Base-by-base conservation (phyloP, 139 green algal genomes). In the Chlamydomonas asymmetrica region DNA sequence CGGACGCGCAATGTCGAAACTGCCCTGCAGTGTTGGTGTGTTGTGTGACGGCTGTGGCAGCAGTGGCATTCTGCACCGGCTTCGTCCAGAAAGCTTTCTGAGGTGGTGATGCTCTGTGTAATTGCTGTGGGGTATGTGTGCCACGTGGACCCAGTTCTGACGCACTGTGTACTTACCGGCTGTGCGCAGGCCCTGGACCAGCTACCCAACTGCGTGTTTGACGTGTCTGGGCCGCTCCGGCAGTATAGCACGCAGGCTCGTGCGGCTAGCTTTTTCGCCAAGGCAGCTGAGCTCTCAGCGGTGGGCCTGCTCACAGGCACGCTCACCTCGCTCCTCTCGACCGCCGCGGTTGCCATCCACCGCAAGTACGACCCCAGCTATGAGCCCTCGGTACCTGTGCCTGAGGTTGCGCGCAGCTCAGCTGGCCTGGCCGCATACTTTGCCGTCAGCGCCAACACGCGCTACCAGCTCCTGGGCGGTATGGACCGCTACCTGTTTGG, bases 391-490 rank as follows among this genome's bases (percentile, higher is more conserved):
- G 81, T 94, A 7, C 74, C 87, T 10, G 79, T 97, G n/a, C 92
- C 96, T 23, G 73, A 76, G 6, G 61, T 95, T 5, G 77, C 73
- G 35, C 84, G 81, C 32, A 85, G 49, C 63, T 85, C 85, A n/a
- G 67, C 86, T 29, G 96, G 92, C 52, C 88, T 97, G 63, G 94
- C 81, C 9, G 88, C 89, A 0, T 94, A 91, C 68, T 85, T 93
- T 76, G 94, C 92, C 27, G 49, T 98, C 16, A 92, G 91, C 69
- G 85, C 86, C 43, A 98, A 99, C 82, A 61, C 87, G 43, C 79
- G 96, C 10, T 98, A 98, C 84, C 96, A 99, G 87, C 72, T 95
- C 41, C 70, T 99, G 9, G 91, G 90, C 20, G 96, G 96, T 38
- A 81, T 97, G 32, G 95, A 99, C 82, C 86, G 92, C 39, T 94